Evolutionary conservation across 164 flowering plant species (phyloP).

Genomic region (Umbilicus rupestris): DNA sequence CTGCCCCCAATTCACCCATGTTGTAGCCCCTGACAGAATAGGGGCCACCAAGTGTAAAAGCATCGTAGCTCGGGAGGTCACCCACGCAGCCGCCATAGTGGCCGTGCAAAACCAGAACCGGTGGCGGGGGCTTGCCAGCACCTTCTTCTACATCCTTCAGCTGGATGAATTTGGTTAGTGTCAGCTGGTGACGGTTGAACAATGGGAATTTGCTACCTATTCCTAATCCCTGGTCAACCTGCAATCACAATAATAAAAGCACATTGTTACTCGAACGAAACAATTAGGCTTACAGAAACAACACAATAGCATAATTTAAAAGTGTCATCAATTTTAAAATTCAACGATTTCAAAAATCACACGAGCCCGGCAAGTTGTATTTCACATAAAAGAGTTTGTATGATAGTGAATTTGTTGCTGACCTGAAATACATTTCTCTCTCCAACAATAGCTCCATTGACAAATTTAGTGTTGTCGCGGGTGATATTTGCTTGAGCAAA

Average conservation of each 20-base stretch:
- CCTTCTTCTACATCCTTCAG: conserved; percentile 84
- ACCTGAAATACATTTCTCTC: conserved; percentile 96
- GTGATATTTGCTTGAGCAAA: conserved; percentile 91
- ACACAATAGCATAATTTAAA: conserved; percentile 40
- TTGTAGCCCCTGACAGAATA: conserved; percentile 96
- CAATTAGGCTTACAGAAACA: too few relatives aligned
- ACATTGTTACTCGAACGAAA: too few relatives aligned
- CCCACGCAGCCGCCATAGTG: conserved; percentile 98
- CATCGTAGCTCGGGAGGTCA: conserved; percentile 99
- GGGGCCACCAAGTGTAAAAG: conserved; percentile 97
- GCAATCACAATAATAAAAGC: conserved; percentile 15
- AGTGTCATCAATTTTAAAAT: too few relatives aligned
- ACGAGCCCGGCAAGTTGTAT: too few relatives aligned
- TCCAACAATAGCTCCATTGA: conserved; percentile 94
- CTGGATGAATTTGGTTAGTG: conserved; percentile 70
- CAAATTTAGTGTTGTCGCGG: conserved; percentile 86
- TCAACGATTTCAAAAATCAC: too few relatives aligned
- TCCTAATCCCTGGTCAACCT: conserved; percentile 96
- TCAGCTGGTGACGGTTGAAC: conserved; percentile 93
- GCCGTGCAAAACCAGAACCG: conserved; percentile 90
- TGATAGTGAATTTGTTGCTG: background rate
- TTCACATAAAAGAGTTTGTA: too few relatives aligned
- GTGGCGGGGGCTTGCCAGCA: conserved; percentile 88
- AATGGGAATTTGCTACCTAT: conserved; percentile 87
- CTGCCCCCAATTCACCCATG: conserved; percentile 99